Percentiles rank a stretch among this genome's conserved stretches.
Conservation (phyloP, 306 rosid species). For the Cucumis hystrix region DNA sequence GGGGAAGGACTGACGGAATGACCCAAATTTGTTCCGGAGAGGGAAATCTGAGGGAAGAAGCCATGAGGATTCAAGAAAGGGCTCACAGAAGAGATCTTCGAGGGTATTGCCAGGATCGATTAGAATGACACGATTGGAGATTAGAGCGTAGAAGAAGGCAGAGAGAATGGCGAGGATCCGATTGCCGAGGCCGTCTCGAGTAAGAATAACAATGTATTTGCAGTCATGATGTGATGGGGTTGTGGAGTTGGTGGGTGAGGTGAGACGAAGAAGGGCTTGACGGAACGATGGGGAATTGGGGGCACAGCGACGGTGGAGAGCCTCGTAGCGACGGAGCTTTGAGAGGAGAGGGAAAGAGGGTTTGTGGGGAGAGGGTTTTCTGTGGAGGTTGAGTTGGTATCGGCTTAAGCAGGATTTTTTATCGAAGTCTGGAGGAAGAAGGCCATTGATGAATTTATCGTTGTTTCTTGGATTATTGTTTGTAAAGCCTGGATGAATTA, state of each 20-base stretch:
- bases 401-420: conserved; percentile 3
- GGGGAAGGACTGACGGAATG: not conserved
- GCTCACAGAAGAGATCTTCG: conserved; percentile 9
- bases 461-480: not conserved
- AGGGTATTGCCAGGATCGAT: not conserved
- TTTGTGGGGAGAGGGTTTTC: not conserved
- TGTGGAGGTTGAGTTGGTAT: not conserved
- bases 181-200: conserved; percentile 12
- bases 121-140: not conserved
- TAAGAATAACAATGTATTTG: not conserved
- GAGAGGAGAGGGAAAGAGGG: conserved; percentile 4
- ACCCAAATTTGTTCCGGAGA: not conserved
- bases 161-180: not conserved
- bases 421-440: conserved; percentile 1
- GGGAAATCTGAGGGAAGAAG: conserved; percentile 5
- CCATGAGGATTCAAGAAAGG: conserved; percentile 7
- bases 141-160: conserved; percentile 7
- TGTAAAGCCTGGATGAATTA: not conserved
- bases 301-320: conserved; percentile 4
- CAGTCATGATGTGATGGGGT: not conserved
- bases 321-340: not conserved
- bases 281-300: not conserved
- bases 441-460: not conserved
- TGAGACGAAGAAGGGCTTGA: not conserved
- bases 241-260: not conserved